phyloP scores from a whole-genome alignment of 2,329 filamentous ascomycete genomes.

The Claviceps capensis region DNA sequence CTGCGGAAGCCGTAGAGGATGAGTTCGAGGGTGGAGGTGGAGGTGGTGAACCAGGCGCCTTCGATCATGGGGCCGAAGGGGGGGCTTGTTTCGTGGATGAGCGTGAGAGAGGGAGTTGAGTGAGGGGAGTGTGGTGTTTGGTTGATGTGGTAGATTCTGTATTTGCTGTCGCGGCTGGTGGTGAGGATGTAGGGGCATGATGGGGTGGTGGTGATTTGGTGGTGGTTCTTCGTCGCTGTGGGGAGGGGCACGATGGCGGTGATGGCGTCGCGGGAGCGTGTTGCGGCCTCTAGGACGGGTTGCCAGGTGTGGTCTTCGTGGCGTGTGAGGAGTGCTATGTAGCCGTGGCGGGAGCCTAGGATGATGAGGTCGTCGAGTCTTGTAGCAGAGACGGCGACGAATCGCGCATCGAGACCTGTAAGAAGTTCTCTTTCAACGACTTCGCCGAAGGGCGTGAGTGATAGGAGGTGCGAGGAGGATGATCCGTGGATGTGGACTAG shows the following conservation, averaged over 20 bases:
- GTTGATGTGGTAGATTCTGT: conserved; percentile 45
- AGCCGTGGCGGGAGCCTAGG: conserved; percentile 41
- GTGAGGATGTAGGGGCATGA: conserved; percentile 43
- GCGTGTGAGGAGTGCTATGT: conserved; percentile 23
- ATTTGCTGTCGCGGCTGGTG: conserved; percentile 64
- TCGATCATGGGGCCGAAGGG: conserved; percentile 68
- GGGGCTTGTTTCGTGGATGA: conserved; percentile 54
- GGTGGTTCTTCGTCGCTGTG: conserved; percentile 5
- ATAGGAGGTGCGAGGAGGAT: conserved; percentile 28
- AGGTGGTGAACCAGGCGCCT: conserved; percentile 44
- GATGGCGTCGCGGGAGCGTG: conserved; percentile 46
- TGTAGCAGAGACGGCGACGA: conserved; percentile 34
- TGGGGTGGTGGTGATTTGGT: conserved; percentile 2
- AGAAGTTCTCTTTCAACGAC: conserved; percentile 17
- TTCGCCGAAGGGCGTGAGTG: conserved; percentile 20
- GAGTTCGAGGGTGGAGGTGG: conserved; percentile 32
- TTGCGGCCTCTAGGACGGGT: conserved; percentile 21
- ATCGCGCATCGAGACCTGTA: conserved; percentile 30
- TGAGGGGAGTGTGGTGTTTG: conserved; percentile 6
- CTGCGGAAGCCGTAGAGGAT: conserved; percentile 71
- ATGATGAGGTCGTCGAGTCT: conserved; percentile 29
- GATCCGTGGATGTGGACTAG: conserved; percentile 34
- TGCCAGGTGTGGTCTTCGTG: conserved; percentile 14
- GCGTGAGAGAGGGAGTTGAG: conserved; percentile 18
- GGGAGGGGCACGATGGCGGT: conserved; percentile 46